phyloP scores from a whole-genome alignment of 768 basidiomycete genomes.

The Tricholoma hemisulphureum region DNA sequence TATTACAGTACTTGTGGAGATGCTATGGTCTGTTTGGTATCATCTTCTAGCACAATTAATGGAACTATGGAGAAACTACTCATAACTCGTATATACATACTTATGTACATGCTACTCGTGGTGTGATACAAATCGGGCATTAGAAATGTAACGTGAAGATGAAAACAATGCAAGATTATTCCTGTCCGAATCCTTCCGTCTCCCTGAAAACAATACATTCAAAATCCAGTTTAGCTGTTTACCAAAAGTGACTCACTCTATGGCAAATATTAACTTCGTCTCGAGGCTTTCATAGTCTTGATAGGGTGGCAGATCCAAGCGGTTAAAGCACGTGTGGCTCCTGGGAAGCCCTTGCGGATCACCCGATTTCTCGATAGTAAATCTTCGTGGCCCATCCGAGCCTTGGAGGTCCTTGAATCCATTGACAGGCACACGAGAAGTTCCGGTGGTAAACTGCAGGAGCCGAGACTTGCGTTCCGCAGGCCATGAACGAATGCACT shows the following conservation, averaged over 20 bases:
- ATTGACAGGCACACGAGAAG: conserved; percentile 84
- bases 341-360: conserved; percentile 86
- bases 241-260: conserved; percentile 55
- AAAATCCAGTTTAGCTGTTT: conserved; percentile 1
- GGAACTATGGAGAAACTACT: too few relatives aligned
- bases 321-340: conserved; percentile 93
- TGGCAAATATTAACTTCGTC: conserved; percentile 79
- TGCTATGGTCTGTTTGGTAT: not conserved
- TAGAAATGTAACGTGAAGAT: not conserved
- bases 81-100: not conserved
- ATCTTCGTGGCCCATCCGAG: conserved; percentile 86
- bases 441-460: conserved; percentile 86
- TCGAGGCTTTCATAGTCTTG: conserved; percentile 85
- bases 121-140: not conserved
- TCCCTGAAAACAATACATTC: conserved; percentile 44
- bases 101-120: not conserved
- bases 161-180: conserved; percentile 34
- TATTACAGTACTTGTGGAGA: not conserved
- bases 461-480: conserved; percentile 84
- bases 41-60: not conserved
- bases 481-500: conserved; percentile 87
- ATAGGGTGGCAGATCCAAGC: conserved; percentile 86
- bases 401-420: conserved; percentile 96
- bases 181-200: conserved; percentile 74
- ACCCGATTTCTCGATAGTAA: conserved; percentile 94